phyloP scores from a whole-genome alignment of 805 yeast genomes.

The Nakazawaea sp. region DNA sequence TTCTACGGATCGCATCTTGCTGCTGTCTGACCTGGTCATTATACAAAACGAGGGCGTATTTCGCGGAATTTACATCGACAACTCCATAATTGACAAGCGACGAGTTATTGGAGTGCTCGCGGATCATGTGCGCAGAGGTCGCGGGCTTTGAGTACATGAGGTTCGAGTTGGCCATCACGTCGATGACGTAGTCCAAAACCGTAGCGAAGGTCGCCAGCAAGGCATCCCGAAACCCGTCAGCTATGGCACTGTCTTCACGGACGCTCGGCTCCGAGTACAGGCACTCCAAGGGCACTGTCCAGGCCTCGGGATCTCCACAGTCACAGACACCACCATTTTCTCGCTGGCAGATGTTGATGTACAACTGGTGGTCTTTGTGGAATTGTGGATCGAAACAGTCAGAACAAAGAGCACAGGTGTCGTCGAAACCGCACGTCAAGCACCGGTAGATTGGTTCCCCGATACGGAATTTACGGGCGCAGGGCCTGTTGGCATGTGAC shows the following conservation, averaged over 20 bases:
- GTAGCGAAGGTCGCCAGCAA: slow-evolving; percentile 35
- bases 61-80: slow-evolving; percentile 34
- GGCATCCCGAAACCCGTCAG: slow-evolving; percentile 34
- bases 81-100: slow-evolving; percentile 30
- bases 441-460: slow-evolving; percentile 85
- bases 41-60: slow-evolving; percentile 56
- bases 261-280: slow-evolving; percentile 27
- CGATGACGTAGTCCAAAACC: slow-evolving; percentile 53
- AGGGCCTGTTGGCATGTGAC: slow-evolving; percentile 59
- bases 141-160: slow-evolving; percentile 25
- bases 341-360: slow-evolving; percentile 54
- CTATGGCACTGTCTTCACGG: slow-evolving; percentile 25
- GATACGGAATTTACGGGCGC: slow-evolving; percentile 62
- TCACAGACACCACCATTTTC: slow-evolving; percentile 79
- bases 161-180: slow-evolving; percentile 47
- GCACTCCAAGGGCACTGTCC: slow-evolving; percentile 53
- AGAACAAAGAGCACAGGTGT: slow-evolving; percentile 77
- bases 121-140: slow-evolving; percentile 1
- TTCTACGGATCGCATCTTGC: slow-evolving; percentile 63
- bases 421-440: slow-evolving; percentile 69
- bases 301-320: slow-evolving; percentile 86
- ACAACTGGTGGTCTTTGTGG: slow-evolving; percentile 70
- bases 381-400: slow-evolving; percentile 63
- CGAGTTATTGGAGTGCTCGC: slow-evolving; percentile 19
- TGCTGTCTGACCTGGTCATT: slow-evolving; percentile 77